Base-by-base conservation (phyloP, 2,329 filamentous ascomycete species). In the Alternaria alternata region DNA sequence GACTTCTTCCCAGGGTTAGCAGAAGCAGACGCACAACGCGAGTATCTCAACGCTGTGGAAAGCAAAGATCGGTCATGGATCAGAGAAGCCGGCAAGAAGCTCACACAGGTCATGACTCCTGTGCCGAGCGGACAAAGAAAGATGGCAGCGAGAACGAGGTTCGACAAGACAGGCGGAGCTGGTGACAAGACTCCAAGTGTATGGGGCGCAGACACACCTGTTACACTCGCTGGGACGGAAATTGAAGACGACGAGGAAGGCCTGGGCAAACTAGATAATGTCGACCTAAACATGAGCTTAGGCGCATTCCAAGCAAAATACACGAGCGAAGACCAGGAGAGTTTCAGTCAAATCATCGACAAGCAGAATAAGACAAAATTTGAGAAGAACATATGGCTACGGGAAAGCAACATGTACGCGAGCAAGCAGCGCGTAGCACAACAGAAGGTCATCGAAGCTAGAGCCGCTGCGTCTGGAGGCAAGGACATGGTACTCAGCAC, bases 301-400 rank as follows among this genome's bases (percentile, higher is more conserved):
- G 88, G 89, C 54, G 87, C 89, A 1, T 99, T 97, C 72, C 95
- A 99, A 75, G 86, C 91, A 3, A 94, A 92, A 68, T 98, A 97
- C 80, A 99, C 94, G 1, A 97, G 93, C 73, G 95, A 99, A 78
- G 95, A 99, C 77, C 98, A 98, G 74, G 95, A 97, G 75, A 96
- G 92, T 69, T 98, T 99, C 81, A 96, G 97, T 79, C 91, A 90
- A 69, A 84, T 99, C 1, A 83, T 98, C 28, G 95, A 99, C 80
- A 91, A 89, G 72, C 93, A 97, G 73, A 99, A 97, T 73, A 85
- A 89, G 62, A 94, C 93, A 76, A 87, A 86, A 51, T 89, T 91
- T 0, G 90, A 94, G 72, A 96, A 94, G 71, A 91, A 97, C 73
- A 88, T 89, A 1, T 97, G 94, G 91, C 83, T 98, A 46, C 96